Evolutionary conservation across 495 filamentous ascomycete genomes (phyloP).

Genomic region (Tuber umbilicatum): DNA sequence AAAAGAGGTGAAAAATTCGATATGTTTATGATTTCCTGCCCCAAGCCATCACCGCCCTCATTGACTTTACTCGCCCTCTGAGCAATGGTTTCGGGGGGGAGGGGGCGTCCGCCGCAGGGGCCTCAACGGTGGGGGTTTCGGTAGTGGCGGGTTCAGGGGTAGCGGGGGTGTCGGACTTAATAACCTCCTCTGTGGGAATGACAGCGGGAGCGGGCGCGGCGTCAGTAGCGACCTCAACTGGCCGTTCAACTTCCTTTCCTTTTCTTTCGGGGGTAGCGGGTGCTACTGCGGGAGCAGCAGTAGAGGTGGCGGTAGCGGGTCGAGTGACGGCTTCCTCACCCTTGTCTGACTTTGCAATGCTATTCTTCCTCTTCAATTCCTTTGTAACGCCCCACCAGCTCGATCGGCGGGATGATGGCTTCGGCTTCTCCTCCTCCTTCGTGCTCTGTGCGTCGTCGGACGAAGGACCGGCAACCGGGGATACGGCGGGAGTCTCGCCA

Average conservation of each 20-base stretch:
- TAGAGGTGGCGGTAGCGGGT: conserved; percentile 42
- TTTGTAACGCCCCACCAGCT: conserved; percentile 24
- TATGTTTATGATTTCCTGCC: conserved; percentile 11
- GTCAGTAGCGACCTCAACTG: conserved; percentile 40
- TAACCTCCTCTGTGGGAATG: conserved; percentile 40
- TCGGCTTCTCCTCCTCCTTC: conserved; percentile 49
- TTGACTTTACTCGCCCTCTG: conserved; percentile 29
- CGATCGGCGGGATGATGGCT: conserved; percentile 40
- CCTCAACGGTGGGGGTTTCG: conserved; percentile 40
- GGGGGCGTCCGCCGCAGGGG: conserved; percentile 30
- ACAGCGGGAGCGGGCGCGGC: conserved; percentile 37
- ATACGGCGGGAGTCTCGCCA: conserved; percentile 44
- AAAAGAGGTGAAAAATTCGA: background rate
- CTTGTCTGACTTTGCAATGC: conserved; percentile 24
- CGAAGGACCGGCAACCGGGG: conserved; percentile 50
- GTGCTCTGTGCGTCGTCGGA: conserved; percentile 52
- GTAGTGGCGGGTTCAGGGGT: conserved; percentile 30
- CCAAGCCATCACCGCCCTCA: conserved; percentile 24
- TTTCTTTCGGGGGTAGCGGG: conserved; percentile 42
- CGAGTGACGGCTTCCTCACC: conserved; percentile 45
- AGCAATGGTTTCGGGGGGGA: conserved; percentile 28
- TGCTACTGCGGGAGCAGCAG: conserved; percentile 46
- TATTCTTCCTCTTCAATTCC: conserved; percentile 28
- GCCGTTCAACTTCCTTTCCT: conserved; percentile 42
- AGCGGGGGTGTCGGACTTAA: background rate